These are phyloP conservation scores for Venustampulla echinocandica DNA, from an alignment of 495 filamentous ascomycete genomes.

Conservation along the genomic window DNA sequence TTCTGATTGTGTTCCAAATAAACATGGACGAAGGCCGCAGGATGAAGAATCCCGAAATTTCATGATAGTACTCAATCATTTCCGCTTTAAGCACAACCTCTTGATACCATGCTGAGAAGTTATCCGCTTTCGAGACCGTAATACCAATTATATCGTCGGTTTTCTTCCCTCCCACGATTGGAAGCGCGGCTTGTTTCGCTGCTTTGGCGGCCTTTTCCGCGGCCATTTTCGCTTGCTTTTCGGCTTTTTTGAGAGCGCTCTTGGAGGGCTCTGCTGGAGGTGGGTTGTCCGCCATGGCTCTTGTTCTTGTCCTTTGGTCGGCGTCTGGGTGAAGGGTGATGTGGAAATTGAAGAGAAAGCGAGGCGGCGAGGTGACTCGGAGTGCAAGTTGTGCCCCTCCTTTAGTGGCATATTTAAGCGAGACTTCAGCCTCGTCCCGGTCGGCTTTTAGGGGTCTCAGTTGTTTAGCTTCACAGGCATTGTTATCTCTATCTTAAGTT, in stretches of 20 bases:
- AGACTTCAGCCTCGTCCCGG: background rate
- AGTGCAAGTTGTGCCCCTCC: background rate
- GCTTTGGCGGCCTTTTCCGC: slow-evolving; percentile 61
- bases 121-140: slow-evolving; percentile 69
- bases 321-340: background rate
- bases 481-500: no score
- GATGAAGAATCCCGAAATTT: slow-evolving; percentile 94
- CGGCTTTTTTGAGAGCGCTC: slow-evolving; percentile 59
- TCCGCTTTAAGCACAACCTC: slow-evolving; percentile 92
- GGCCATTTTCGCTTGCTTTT: slow-evolving; percentile 56
- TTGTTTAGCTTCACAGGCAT: no score
- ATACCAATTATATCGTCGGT: slow-evolving; percentile 70
- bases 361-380: background rate
- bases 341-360: background rate
- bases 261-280: slow-evolving; percentile 20
- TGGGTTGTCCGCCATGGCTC: slow-evolving; percentile 21
- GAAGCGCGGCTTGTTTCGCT: slow-evolving; percentile 39
- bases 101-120: slow-evolving; percentile 92
- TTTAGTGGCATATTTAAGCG: slow-evolving; percentile 1
- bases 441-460: background rate
- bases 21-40: slow-evolving; percentile 77
- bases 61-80: slow-evolving; percentile 80
- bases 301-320: no score
- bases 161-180: slow-evolving; percentile 43
- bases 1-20: slow-evolving; percentile 87